Evolutionary conservation across 116 monocot genomes (phyloP).

Genomic region (Trichopus zeylanicus): DNA sequence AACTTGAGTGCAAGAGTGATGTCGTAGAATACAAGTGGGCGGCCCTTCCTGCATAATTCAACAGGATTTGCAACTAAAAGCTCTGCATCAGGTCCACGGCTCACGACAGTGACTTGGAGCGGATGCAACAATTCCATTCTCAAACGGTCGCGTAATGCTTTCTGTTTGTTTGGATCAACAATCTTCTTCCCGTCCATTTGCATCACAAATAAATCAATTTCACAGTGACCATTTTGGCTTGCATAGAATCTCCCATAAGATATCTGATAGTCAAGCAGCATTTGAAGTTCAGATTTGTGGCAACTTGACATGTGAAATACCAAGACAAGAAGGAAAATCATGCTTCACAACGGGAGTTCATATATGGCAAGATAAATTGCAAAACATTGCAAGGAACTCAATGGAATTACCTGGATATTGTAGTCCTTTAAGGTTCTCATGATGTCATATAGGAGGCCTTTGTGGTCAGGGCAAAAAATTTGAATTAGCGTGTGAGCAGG

Average conservation of each 20-base stretch:
- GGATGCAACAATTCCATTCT: constrained; percentile 60
- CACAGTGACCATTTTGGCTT: constrained; percentile 33
- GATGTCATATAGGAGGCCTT: constrained; percentile 80
- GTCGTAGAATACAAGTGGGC: constrained; percentile 83
- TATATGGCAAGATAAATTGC: neutral
- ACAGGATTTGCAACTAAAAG: constrained; percentile 88
- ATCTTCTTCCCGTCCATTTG: constrained; percentile 87
- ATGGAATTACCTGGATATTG: constrained; percentile 69
- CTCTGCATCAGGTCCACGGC: constrained; percentile 73
- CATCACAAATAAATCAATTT: constrained; percentile 76
- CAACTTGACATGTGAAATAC: neutral
- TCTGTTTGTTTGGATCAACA: constrained; percentile 52
- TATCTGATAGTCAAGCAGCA: constrained; percentile 23
- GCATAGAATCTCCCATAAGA: constrained; percentile 75
- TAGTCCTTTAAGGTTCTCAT: constrained; percentile 86
- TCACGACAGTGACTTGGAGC: constrained; percentile 52
- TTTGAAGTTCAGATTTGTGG: no score
- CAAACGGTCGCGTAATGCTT: constrained; percentile 40
- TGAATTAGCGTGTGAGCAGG: constrained; percentile 72
- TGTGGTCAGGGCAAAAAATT: constrained; percentile 60
- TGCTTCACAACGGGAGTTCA: neutral
- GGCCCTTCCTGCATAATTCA: constrained; percentile 61
- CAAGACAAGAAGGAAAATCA: neutral
- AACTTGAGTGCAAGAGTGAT: constrained; percentile 76
- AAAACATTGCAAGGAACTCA: neutral